Percentiles rank a stretch among this genome's conserved stretches.
These are phyloP conservation scores for Dactylonectria estremocensis DNA, from an alignment of 2,329 filamentous ascomycete genomes.

Conservation along the genomic window DNA sequence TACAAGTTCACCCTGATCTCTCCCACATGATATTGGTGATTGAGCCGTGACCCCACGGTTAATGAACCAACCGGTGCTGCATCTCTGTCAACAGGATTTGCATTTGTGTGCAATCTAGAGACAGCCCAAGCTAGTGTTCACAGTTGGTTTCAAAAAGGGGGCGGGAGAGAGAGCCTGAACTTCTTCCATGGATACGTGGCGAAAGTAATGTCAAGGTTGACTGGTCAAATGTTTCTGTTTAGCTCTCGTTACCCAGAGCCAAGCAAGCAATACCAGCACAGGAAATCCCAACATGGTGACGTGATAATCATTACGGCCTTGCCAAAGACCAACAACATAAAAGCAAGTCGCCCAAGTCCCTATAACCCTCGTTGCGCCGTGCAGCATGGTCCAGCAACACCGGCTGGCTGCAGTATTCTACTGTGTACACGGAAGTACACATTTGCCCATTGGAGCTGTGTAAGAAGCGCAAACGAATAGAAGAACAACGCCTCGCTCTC, in stretches of 20 bases:
- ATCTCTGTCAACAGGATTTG: not conserved
- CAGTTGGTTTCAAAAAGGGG: not conserved
- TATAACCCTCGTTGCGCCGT: slow-evolving; percentile 36
- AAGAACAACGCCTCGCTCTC: slow-evolving; percentile 43
- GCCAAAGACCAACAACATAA: slow-evolving; percentile 7
- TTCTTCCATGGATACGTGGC: not conserved
- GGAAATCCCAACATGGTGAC: slow-evolving; percentile 9
- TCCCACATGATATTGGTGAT: not conserved
- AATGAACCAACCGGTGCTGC: not conserved
- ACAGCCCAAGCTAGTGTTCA: not conserved
- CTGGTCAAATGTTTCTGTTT: not conserved
- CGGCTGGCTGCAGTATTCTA: slow-evolving; percentile 37
- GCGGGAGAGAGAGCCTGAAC: not conserved
- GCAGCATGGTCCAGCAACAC: slow-evolving; percentile 43
- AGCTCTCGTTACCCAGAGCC: not conserved
- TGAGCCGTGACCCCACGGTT: not conserved
- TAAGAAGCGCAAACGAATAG: slow-evolving; percentile 41
- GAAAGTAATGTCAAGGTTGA: no score
- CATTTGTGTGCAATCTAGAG: not conserved
- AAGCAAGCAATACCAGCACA: not conserved
- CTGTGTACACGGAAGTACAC: slow-evolving; percentile 45
- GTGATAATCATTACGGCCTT: slow-evolving; percentile 29
- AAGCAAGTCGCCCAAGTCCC: slow-evolving; percentile 25
- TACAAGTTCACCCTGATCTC: no score
- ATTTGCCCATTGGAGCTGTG: slow-evolving; percentile 46